Base-by-base conservation (phyloP, 176 grass and related monocot genomes). In the Triticum turgidum region DNA sequence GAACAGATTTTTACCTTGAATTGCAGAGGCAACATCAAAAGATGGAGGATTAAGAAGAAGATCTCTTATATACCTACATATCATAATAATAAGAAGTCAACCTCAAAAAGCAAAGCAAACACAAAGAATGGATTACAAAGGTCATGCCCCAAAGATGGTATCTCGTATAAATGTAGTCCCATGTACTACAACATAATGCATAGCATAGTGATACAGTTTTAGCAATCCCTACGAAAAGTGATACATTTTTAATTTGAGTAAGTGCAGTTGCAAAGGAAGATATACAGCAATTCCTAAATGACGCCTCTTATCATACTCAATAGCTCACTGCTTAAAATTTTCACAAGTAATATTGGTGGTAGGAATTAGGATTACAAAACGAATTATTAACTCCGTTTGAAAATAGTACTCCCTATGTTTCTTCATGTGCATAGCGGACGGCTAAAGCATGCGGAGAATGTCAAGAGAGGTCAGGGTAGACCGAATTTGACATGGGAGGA, bases 1-100 rank as follows among this genome's bases (percentile, higher is more conserved):
- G 58, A 82, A 56, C 38, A 59, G 35, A 71, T 25, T 59, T 81
- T 81, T 94, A 93, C 96, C 91, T 90, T 98, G 96, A 88, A 98
- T 89, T 21, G 90, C 84, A 82, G 86, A 92, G 6, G 91, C 91
- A 85, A 94, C 86, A 77, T 92, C 91, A 65, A 94, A 95, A 78
- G 83, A 85, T 77, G 93, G 96, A 89, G 96, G 96, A 76, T 91
- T 95, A 87, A 98, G 90, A 77, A 98, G 91, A 86, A 98, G 96
- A 94, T 98, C 96, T 90, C 96, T 91, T 86, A 95, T 89, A 74
- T 95, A 98, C 93, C 93, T 98, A 58, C 45, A 80, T 61, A 66
- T 70, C 45, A 89, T 22, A 73, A 80, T 18, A 45, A 80, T 13
- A 58, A 80, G 59, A 80, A 39, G 22, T n/a, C 37, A 30, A 24